Base-by-base conservation (phyloP, 495 filamentous ascomycete genomes). In the Penicillium ochrochloron region DNA sequence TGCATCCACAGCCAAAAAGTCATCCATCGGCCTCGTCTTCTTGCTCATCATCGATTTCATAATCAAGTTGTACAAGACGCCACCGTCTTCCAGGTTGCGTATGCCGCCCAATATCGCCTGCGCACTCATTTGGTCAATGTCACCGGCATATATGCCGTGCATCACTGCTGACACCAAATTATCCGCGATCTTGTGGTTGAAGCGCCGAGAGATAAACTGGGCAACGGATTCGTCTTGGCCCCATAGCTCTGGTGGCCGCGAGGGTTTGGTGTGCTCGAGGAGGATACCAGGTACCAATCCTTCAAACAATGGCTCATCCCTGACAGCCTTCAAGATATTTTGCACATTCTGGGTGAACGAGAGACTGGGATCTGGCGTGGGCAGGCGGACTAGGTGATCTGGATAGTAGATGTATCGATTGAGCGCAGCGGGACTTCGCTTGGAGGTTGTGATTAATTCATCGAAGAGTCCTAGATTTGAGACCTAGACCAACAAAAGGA, bases 111-210 rank as follows among this genome's bases (percentile, higher is more conserved):
- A 67, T 6, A 93, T 65, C 4, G 86, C 86, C 65, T 84, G 85
- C 44, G 83, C 85, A 71, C 92, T 97, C 58, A 97, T 80, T 71
- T 89, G 82, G 70, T 90, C 85, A 42, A 96, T 86, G 78, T 97
- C 90, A 50, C 96, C 96, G n/a, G 93, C 96, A 69, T 94, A 96
- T 19, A 98, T 92, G 12, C 96, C 96, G 77, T 97, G 95, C 27
- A 90, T 73, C n/a, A 92, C 75, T 31, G 88, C 90, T 4, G 92
- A 96, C 3, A 89, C 72, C 2, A 97, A 27, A 66, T 96, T 96
- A 42, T 97, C 80, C 33, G 89, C 89, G 7, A 92, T 42, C 3
- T 81, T 70, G 11, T 80, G 73, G 35, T 84, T 82, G 34, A 90
- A 75, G 15, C 86, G 73, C 19, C 88, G 80, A 2, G 77, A 73